These are phyloP conservation scores for Phialophora tarda DNA, from an alignment of 2,329 filamentous ascomycete species.

Conservation along the genomic window DNA sequence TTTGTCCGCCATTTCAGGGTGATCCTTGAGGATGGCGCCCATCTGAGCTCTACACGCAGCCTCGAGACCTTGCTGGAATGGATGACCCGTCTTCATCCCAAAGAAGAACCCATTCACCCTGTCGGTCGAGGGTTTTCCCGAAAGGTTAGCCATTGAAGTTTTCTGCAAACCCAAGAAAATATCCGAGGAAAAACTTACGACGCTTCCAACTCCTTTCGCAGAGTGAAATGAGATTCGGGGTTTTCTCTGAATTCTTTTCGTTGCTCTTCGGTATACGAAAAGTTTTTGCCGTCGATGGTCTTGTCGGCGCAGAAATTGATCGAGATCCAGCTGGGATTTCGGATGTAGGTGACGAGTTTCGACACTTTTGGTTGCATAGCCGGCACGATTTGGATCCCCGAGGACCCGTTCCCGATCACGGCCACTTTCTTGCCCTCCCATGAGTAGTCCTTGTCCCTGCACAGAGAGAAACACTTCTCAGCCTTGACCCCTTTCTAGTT, in stretches of 20 bases:
- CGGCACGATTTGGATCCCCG: constrained; percentile 44
- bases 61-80: constrained; percentile 16
- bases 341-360: constrained; percentile 33
- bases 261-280: constrained; percentile 34
- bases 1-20: constrained; percentile 33
- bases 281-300: constrained; percentile 26
- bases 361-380: constrained; percentile 44
- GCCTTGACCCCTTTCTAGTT: constrained; percentile 38
- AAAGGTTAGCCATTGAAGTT: constrained; percentile 29
- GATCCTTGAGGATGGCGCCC: constrained; percentile 33
- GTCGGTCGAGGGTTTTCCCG: constrained; percentile 29
- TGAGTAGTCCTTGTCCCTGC: constrained; percentile 57
- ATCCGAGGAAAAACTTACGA: constrained; percentile 20
- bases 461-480: constrained; percentile 9
- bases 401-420: constrained; percentile 40
- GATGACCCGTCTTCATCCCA: constrained; percentile 19
- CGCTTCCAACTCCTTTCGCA: constrained; percentile 45
- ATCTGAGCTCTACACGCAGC: constrained; percentile 32
- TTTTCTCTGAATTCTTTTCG: constrained; percentile 20
- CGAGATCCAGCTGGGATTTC: constrained; percentile 31
- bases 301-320: constrained; percentile 31
- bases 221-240: constrained; percentile 39
- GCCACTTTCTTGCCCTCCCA: constrained; percentile 44
- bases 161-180: constrained; percentile 38
- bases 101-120: constrained; percentile 30